A percentile compares a stretch with the other conserved stretches of the same genome.
These are phyloP conservation scores for Dryas integrifolia DNA, from an alignment of 331 rosid genomes.

Conservation along the genomic window DNA sequence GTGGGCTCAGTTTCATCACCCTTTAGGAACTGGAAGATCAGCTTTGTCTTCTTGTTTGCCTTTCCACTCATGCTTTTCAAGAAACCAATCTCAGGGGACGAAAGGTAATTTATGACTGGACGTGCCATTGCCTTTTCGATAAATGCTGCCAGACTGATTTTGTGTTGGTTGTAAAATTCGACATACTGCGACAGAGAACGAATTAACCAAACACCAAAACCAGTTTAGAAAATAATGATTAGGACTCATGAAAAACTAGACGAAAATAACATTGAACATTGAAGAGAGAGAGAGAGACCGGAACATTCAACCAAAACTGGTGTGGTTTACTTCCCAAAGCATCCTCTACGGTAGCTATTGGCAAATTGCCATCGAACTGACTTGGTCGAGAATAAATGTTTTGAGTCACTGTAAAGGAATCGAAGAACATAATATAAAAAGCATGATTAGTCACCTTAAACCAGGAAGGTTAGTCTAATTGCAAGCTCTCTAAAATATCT, in stretches of 20 bases:
- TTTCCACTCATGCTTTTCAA: constrained; percentile 49
- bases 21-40: constrained; percentile 54
- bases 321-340: constrained; percentile 9
- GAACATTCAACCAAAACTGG: constrained; percentile 66
- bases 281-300: constrained; percentile 41
- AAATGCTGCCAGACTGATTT: constrained; percentile 27
- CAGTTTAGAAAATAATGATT: not conserved
- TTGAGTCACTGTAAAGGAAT: constrained; percentile 55
- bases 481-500: not conserved
- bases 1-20: constrained; percentile 51
- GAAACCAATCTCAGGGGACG: constrained; percentile 77
- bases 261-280: not conserved
- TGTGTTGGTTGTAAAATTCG: constrained; percentile 48
- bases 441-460: not conserved
- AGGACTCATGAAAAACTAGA: not conserved
- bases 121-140: constrained; percentile 26
- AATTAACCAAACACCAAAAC: constrained; percentile 4
- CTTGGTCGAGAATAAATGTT: constrained; percentile 49
- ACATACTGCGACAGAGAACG: constrained; percentile 50
- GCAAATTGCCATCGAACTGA: constrained; percentile 38
- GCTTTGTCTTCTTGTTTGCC: constrained; percentile 48
- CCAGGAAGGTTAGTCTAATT: not conserved
- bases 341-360: constrained; percentile 47
- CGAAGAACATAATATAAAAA: constrained; percentile 1
- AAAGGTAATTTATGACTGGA: constrained; percentile 41